Evolutionary conservation across 345 rosid species (phyloP), one percentile per base, ranked within the genome.

Genomic region (Turnera subulata): DNA sequence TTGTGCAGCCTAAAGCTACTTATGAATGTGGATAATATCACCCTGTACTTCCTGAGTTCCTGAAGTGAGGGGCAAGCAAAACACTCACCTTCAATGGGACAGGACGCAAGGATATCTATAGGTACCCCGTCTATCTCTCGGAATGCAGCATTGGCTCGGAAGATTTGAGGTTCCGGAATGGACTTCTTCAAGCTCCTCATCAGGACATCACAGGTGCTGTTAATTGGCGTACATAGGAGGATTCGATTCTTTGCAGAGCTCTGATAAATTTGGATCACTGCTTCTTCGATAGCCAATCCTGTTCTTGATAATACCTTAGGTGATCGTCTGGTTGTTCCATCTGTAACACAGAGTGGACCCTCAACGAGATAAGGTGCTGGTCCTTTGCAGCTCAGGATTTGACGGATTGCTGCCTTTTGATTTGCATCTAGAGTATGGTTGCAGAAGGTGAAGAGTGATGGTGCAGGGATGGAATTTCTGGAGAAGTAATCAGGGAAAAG

Each of bases 111-210:
- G 56, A 71, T 65, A 53, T 78, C 82, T 0, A 0, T 18, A 1
- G 74, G 64, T 10, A 67, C 70, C 29, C 16, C 76, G 20, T 57
- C 72, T 11, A 55, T 15, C 63, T 73, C 78, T 26, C 78, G 63
- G 39, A 77, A 70, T 17, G 82, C 76, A 56, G 78, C 82, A 58
- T 74, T 74, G 47, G 72, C 82, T 58, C 70, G 53, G 56, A 78
- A 74, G 29, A 68, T 62, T 2, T 58, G 57, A 0, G 64, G 46
- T 26, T 49, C 65, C 1, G 72, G 69, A 39, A 74, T 62, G 14
- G 59, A 18, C 20, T 9, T 17, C 59, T 61, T 74, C 67, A 78
- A 64, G 66, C 71, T 55, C 40, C 58, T 63, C 59, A 62, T 64
- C 18, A 78, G 72, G 39, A 26, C 9, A 62, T 71, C 79, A 38